Evolutionary conservation across 2,329 filamentous ascomycete species (phyloP), one percentile per base, ranked within the genome.

Genomic region (Dryadomyces quercus-mongolicae): DNA sequence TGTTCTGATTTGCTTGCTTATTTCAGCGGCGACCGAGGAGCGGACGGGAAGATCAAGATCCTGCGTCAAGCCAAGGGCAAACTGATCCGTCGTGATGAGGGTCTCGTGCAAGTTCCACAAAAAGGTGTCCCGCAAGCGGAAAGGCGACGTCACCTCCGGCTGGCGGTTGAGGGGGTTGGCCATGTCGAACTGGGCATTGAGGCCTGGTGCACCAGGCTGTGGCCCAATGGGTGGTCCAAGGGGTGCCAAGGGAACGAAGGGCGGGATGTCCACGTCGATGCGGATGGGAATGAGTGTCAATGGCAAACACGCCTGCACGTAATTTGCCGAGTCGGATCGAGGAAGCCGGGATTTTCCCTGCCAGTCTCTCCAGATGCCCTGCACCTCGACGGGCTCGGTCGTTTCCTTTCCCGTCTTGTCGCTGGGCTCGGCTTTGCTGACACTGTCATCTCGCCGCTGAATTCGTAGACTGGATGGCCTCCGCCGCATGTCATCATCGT

Each of bases 71-170:
- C 80, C 83, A 62, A 86, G 81, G n/a, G 93, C 93, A 66, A 97
- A 98, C 64, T 95, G 87, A 65, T 98, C 93, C 1, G 93, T 95
- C 0, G 93, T 98, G 52, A 91, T 87, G 56, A 96, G 74, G 0
- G 88, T 87, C 71, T 98, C 93, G 69, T 97, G 92, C 15, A 98
- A 76, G 63, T 98, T 98, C 93, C 93, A 98, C 52, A 96, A 72
- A 63, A 98, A 97, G n/a, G 88, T 86, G 63, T 98, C 93, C 63
- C 94, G 90, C 55, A 98, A 75, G 58, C 93, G 82, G 69, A 90
- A 96, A 3, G 88, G 86, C 1, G 90, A 83, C 15, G 90, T 90
- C 57, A 81, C 70, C 58, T 96, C 92, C 54, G 86, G 86, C 54
- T 79, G 76, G 63, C 85, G 84, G 71, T 94, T 96, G 54, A 90